A percentile compares a stretch with the other conserved stretches of the same genome.
phyloP scores from a whole-genome alignment of 768 basidiomycete species.

The Serendipita sp. region DNA sequence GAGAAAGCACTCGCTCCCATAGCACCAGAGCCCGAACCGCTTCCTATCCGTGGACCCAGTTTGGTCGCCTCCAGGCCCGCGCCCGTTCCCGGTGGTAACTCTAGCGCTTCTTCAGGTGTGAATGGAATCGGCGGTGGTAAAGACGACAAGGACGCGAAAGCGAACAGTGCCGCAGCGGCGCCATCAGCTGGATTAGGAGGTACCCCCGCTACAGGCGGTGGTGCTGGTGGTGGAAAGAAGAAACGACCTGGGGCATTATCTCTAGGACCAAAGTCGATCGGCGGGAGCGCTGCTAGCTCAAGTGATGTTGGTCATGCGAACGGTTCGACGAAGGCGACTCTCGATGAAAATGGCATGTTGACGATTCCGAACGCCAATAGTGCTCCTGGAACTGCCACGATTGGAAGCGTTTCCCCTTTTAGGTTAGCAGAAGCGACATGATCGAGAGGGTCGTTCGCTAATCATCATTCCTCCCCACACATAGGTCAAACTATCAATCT shows the following conservation, averaged over 20 bases:
- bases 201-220: slow-evolving; percentile 7
- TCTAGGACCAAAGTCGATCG: neutral
- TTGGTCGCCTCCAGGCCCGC: slow-evolving; percentile 21
- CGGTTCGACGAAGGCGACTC: neutral
- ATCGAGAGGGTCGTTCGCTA: too few species aligned
- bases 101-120: slow-evolving; percentile 25
- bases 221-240: neutral
- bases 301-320: neutral
- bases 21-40: slow-evolving; percentile 8
- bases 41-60: slow-evolving; percentile 24
- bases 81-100: slow-evolving; percentile 15
- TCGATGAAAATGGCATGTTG: slow-evolving; percentile 3
- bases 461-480: too few species aligned
- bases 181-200: slow-evolving; percentile 11
- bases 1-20: slow-evolving; percentile 19
- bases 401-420: neutral
- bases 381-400: neutral
- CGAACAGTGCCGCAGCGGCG: slow-evolving; percentile 15
- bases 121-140: slow-evolving; percentile 24
- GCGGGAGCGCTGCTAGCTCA: neutral
- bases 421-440: neutral
- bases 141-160: slow-evolving; percentile 13
- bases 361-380: neutral
- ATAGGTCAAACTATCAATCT: slow-evolving; percentile 58
- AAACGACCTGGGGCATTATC: neutral